Evolutionary conservation across 2,329 filamentous ascomycete genomes (phyloP).

Genomic region (Scleromitrula shiraiana): DNA sequence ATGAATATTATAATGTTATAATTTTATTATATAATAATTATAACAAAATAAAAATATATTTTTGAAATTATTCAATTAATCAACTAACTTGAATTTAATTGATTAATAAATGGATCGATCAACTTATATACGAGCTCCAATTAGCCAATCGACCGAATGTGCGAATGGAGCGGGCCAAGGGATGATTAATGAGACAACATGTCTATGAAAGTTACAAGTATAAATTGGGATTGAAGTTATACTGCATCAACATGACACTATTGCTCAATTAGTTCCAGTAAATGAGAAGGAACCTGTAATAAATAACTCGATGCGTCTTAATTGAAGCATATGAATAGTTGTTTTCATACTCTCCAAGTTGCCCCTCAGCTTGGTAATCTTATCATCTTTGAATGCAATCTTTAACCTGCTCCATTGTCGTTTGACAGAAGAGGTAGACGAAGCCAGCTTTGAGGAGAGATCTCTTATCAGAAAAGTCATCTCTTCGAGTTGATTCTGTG

Average conservation of each 20-base stretch:
- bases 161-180: no score
- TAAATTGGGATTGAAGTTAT: no score
- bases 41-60: no score
- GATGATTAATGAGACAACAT: no score
- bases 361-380: constrained; percentile 8
- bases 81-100: no score
- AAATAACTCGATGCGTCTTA: neutral
- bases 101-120: no score
- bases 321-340: constrained; percentile 7
- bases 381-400: constrained; percentile 6
- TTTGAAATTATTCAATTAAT: no score
- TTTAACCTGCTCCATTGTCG: constrained; percentile 7
- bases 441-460: neutral
- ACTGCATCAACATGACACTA: neutral
- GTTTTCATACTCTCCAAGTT: constrained; percentile 6
- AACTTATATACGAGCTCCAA: no score
- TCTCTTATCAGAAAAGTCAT: constrained; percentile 4
- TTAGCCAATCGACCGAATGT: no score
- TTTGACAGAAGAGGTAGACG: neutral
- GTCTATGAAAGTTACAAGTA: no score
- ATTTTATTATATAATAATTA: no score
- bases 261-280: neutral
- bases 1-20: neutral
- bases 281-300: fast-evolving
- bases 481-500: constrained; percentile 8